Percentiles rank a stretch among this genome's conserved stretches.
Evolutionary conservation across 2,329 filamentous ascomycete species (phyloP).

Genomic region (Paracoccidioides brasiliensis): DNA sequence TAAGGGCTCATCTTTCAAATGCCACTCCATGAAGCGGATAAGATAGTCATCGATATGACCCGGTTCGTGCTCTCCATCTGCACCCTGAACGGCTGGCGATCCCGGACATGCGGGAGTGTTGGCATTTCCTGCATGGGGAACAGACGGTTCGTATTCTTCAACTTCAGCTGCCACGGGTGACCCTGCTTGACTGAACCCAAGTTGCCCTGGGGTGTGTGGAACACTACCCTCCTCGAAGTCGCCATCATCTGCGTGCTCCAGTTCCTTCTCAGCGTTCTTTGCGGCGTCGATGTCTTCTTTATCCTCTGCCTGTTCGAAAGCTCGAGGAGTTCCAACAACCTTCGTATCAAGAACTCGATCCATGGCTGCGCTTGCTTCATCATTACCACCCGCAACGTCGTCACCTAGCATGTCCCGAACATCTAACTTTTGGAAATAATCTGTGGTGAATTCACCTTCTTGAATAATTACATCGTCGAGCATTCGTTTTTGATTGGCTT

Average conservation of each 20-base stretch:
- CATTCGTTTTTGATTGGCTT: slow-evolving; percentile 95
- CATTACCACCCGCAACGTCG: slow-evolving; percentile 44
- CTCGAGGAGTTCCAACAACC: slow-evolving; percentile 53
- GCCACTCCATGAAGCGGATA: slow-evolving; percentile 53
- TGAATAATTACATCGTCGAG: slow-evolving; percentile 97
- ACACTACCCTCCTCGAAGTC: slow-evolving; percentile 60
- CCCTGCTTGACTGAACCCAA: slow-evolving; percentile 19
- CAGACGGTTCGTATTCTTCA: slow-evolving; percentile 17
- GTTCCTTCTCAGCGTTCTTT: slow-evolving; percentile 75
- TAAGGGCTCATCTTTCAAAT: slow-evolving; percentile 37
- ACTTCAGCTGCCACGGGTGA: slow-evolving; percentile 23
- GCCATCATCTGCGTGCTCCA: slow-evolving; percentile 67
- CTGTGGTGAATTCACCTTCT: slow-evolving; percentile 93
- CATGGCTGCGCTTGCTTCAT: slow-evolving; percentile 69
- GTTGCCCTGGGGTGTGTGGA: slow-evolving; percentile 21
- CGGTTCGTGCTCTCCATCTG: slow-evolving; percentile 35
- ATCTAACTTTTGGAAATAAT: slow-evolving; percentile 72
- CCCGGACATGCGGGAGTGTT: slow-evolving; percentile 15
- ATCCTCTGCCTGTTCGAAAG: slow-evolving; percentile 83
- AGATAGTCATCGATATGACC: slow-evolving; percentile 63
- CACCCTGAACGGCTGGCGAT: slow-evolving; percentile 10
- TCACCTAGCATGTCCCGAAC: slow-evolving; percentile 53
- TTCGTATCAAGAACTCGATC: slow-evolving; percentile 66
- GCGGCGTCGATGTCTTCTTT: slow-evolving; percentile 83
- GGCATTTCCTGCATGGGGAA: slow-evolving; percentile 2